Evolutionary conservation across 1,139 yeast genomes (phyloP), one percentile per base, ranked within the genome.

Genomic region (Kodamaea derodonti): DNA sequence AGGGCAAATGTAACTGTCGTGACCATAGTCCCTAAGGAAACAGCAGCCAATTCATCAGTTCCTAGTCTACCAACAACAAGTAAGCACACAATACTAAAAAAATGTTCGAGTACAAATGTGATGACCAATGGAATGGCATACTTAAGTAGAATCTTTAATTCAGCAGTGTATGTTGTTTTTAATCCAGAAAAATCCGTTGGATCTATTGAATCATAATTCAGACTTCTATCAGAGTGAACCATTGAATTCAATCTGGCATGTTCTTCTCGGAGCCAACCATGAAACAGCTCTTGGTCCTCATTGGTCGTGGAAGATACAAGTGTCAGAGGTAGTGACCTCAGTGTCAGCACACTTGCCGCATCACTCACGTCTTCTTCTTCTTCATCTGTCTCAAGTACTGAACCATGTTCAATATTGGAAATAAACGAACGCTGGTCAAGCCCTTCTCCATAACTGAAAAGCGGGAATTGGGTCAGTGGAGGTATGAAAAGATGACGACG

Each of bases 21-120:
- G 1, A 95, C 81, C 95, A 88, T 87, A 3, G 90, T 77, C 0
- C 90, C 95, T 43, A 88, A 65, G 0, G 95, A 84, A 2, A 86
- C 95, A 0, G 90, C 88, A 0, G 88, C 88, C 38, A 83, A 60
- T 55, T 82, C 87, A 37, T 67, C 72, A 36, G 77, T 80, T 18
- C 92, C 92, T 34, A 82, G 54, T 50, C 79, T 86, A 0, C 87
- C 87, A 20, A 83, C 92, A 16, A 82, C 83, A 17, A 84, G 59
- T 29, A 84, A 74, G 46, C 84, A 77, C 9, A 83, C 84, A 35
- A 84, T 69, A 7, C 88, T 78, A 50, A 83, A 83, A 31, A 80
- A 66, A 51, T 84, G 90, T 49, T 83, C 90, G 35, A 84, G 56
- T 18, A 83, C 61, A 49, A 84, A 84, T 0, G 92, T 82, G 6